Percentiles rank a stretch among this genome's conserved stretches.
Conservation (phyloP, 164 flowering plant genomes). For the Paratinospora sagittata region DNA sequence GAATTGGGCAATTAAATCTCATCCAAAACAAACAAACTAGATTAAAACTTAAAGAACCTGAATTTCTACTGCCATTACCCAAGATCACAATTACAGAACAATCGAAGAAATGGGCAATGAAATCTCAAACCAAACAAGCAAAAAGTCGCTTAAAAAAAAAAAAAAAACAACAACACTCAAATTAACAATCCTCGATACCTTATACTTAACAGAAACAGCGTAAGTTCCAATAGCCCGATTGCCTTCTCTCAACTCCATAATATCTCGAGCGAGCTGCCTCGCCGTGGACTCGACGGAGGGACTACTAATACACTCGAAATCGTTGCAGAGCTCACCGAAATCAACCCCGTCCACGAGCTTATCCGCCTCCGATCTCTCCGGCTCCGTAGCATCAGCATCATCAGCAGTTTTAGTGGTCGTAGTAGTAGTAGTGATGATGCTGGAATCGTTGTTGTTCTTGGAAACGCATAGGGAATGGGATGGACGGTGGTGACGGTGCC, state of each 20-base stretch:
- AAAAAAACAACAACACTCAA: too few species aligned
- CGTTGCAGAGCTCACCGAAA: constrained; percentile 93
- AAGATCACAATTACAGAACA: too few species aligned
- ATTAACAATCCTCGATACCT: constrained; percentile 31
- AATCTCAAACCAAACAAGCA: too few species aligned
- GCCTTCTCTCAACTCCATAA: constrained; percentile 73
- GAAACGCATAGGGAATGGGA: too few species aligned
- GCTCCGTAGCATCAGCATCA: not conserved
- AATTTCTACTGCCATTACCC: too few species aligned
- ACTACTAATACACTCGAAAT: constrained; percentile 91
- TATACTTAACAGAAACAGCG: constrained; percentile 74
- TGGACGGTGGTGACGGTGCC: not conserved
- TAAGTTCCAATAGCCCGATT: constrained; percentile 75
- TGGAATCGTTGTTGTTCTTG: constrained; percentile 29
- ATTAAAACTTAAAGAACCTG: too few species aligned
- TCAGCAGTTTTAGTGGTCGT: too few species aligned
- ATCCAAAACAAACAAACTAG: too few species aligned
- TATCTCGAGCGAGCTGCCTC: constrained; percentile 81
- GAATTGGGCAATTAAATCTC: too few species aligned
- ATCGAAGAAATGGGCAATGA: too few species aligned
- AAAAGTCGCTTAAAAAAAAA: too few species aligned
- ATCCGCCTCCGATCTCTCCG: constrained; percentile 60
- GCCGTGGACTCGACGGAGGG: constrained; percentile 87
- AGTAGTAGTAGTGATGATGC: constrained; percentile 26
- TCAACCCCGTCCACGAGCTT: constrained; percentile 80